A percentile compares a stretch with the other conserved stretches of the same genome.
Conservation (phyloP, 139 green algal species). For the Tetratostichococcus sp. region DNA sequence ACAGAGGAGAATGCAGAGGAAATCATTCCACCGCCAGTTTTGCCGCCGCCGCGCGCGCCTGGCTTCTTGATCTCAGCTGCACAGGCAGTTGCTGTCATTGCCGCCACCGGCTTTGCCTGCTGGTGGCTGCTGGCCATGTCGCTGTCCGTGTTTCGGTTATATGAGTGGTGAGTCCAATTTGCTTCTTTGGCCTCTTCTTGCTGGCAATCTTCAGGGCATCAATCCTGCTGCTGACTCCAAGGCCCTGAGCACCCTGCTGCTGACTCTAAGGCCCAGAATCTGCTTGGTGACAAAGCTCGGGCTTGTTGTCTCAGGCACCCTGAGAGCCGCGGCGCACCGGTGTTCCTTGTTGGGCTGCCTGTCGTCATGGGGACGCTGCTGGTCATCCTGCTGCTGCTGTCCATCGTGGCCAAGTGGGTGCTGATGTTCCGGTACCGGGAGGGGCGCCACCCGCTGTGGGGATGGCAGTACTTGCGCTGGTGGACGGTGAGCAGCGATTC, state of each 20-base stretch:
- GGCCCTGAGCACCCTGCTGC: too few relatives aligned
- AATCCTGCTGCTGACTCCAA: too few relatives aligned
- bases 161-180: background rate
- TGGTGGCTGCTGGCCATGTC: background rate
- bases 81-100: background rate
- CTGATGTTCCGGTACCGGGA: background rate
- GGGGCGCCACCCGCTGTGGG: conserved; percentile 20
- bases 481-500: conserved; percentile 8
- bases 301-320: background rate
- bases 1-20: background rate
- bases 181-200: too few relatives aligned
- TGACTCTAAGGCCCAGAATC: too few relatives aligned
- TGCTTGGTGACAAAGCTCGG: too few relatives aligned
- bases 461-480: conserved; percentile 31
- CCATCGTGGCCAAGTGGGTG: conserved; percentile 1
- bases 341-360: background rate
- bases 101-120: background rate
- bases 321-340: background rate
- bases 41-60: background rate
- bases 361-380: background rate
- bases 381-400: background rate
- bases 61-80: background rate
- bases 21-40: background rate
- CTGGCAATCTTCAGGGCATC: too few relatives aligned
- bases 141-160: background rate